Evolutionary conservation across 2,329 filamentous ascomycete genomes (phyloP).

Genomic region (Pseudovirgaria hyperparasitica): DNA sequence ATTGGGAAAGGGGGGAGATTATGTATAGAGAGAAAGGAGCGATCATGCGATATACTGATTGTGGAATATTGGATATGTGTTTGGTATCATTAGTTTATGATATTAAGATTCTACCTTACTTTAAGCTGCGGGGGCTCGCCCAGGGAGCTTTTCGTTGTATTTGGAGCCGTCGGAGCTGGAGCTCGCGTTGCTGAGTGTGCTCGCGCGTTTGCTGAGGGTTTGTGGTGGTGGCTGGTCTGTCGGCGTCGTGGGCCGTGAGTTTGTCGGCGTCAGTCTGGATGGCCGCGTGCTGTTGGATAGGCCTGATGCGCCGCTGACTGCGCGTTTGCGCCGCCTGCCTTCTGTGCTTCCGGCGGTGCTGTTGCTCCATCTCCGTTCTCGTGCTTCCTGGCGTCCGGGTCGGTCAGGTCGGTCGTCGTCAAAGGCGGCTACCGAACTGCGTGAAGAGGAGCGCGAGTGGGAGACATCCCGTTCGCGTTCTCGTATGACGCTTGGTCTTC

Average conservation of each 20-base stretch:
- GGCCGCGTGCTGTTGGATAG: constrained; percentile 9
- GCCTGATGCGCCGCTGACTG: background rate
- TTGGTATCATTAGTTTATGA: too few species aligned
- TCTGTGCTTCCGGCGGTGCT: constrained; percentile 17
- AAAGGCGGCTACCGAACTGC: constrained; percentile 19
- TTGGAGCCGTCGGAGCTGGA: too few species aligned
- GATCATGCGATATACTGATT: too few species aligned
- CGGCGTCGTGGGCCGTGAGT: constrained; percentile 14
- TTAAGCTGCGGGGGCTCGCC: too few species aligned
- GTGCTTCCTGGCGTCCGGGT: constrained; percentile 5
- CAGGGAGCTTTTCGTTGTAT: too few species aligned
- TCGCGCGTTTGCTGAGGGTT: constrained; percentile 15
- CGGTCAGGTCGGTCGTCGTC: constrained; percentile 15
- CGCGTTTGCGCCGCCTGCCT: constrained; percentile 1
- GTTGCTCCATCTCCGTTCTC: constrained; percentile 20
- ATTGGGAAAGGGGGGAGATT: too few species aligned
- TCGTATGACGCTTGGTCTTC: constrained; percentile 16
- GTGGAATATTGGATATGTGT: too few species aligned
- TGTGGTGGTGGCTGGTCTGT: constrained; percentile 14
- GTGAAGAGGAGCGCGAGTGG: constrained; percentile 20
- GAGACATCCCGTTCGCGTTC: constrained; percentile 13
- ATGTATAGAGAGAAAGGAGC: too few species aligned
- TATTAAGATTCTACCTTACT: too few species aligned
- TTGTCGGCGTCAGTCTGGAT: constrained; percentile 7
- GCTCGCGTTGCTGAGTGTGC: constrained; percentile 18